Percentiles rank a stretch among this genome's conserved stretches.
Evolutionary conservation across 257 asterid genomes (phyloP).

Genomic region (Primulina tabacum): DNA sequence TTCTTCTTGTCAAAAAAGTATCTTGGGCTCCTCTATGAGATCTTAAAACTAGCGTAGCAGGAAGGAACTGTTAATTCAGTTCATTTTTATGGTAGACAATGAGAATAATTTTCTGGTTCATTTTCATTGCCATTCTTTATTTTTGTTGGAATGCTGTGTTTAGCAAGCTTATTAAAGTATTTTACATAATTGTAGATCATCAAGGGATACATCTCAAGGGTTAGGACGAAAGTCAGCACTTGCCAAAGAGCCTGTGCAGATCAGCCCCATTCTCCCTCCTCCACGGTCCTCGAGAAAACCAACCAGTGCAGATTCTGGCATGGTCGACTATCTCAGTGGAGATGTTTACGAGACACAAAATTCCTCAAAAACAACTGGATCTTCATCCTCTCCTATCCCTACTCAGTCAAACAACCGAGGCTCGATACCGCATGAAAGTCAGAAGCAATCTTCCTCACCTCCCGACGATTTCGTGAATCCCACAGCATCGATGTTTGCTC

Average conservation of each 20-base stretch:
- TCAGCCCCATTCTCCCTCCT: slow-evolving; percentile 66
- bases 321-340: slow-evolving; percentile 85
- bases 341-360: slow-evolving; percentile 56
- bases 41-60: background rate
- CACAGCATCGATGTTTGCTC: slow-evolving; percentile 66
- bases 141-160: background rate
- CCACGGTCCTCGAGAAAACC: slow-evolving; percentile 73
- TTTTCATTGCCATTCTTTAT: background rate
- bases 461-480: slow-evolving; percentile 78
- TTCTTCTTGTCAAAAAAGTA: background rate
- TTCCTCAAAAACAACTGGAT: slow-evolving; percentile 41
- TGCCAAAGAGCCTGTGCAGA: slow-evolving; percentile 36
- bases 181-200: slow-evolving; percentile 47
- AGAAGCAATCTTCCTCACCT: slow-evolving; percentile 42
- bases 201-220: slow-evolving; percentile 72
- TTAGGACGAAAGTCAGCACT: slow-evolving; percentile 47
- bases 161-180: background rate
- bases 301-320: slow-evolving; percentile 39
- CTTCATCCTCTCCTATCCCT: slow-evolving; percentile 40
- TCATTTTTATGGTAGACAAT: too few species aligned
- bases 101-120: background rate
- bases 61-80: background rate
- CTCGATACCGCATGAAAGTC: slow-evolving; percentile 35
- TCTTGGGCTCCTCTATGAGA: background rate
- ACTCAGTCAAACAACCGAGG: slow-evolving; percentile 42